phyloP scores from a whole-genome alignment of 257 asterid species.

The Mitragyna speciosa region DNA sequence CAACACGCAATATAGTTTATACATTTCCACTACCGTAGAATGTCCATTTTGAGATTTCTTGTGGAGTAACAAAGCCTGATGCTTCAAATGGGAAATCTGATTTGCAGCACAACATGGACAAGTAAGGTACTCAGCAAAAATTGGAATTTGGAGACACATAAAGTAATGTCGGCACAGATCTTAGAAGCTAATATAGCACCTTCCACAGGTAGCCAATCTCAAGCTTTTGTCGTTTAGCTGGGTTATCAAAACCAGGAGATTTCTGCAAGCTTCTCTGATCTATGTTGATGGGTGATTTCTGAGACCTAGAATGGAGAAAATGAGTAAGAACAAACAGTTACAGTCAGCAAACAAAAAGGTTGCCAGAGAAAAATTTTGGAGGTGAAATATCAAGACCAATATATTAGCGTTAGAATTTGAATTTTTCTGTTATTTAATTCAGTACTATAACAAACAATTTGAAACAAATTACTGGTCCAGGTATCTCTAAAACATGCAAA shows the following conservation, averaged over 20 bases:
- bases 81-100: slow-evolving; percentile 74
- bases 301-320: slow-evolving; percentile 42
- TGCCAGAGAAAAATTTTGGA: not conserved
- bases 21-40: not conserved
- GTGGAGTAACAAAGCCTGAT: slow-evolving; percentile 54
- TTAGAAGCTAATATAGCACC: slow-evolving; percentile 35
- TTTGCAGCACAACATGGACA: slow-evolving; percentile 16
- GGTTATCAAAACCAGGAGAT: slow-evolving; percentile 32
- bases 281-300: slow-evolving; percentile 27
- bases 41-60: slow-evolving; percentile 66
- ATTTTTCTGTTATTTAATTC: not conserved
- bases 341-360: not conserved
- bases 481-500: slow-evolving; percentile 16
- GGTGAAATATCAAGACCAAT: not conserved
- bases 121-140: not conserved
- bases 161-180: not conserved
- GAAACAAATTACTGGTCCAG: not conserved
- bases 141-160: not conserved
- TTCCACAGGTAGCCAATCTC: slow-evolving; percentile 72
- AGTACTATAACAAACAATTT: not conserved
- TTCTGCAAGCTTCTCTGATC: slow-evolving; percentile 31
- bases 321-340: not conserved
- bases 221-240: slow-evolving; percentile 74
- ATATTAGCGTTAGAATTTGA: not conserved
- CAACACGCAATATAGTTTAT: not conserved